Percentiles rank a stretch among this genome's conserved stretches.
phyloP scores from a whole-genome alignment of 2,329 filamentous ascomycete genomes.

The Sarocladium strictum region DNA sequence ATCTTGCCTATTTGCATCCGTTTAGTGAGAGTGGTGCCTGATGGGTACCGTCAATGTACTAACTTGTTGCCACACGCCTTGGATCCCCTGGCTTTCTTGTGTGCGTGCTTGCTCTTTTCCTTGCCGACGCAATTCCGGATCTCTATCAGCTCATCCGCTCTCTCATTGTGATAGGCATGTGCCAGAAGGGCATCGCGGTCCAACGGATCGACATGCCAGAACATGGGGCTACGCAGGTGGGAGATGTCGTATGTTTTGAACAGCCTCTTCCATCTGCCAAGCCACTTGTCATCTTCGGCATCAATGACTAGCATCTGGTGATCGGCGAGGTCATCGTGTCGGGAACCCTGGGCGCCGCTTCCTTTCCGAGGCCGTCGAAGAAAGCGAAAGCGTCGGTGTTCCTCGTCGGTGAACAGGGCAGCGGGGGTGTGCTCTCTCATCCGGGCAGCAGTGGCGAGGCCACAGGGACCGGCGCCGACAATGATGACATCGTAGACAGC shows the following conservation, averaged over 20 bases:
- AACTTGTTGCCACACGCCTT: slow-evolving; percentile 35
- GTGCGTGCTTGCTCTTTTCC: slow-evolving; percentile 73
- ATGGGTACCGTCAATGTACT: slow-evolving; percentile 14
- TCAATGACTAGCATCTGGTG: slow-evolving; percentile 60
- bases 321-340: slow-evolving; percentile 16
- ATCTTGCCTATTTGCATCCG: slow-evolving; percentile 28
- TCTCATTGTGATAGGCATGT: slow-evolving; percentile 55
- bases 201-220: slow-evolving; percentile 73
- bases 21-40: not conserved
- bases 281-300: slow-evolving; percentile 56
- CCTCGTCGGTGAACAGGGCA: slow-evolving; percentile 76
- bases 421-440: slow-evolving; percentile 68
- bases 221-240: slow-evolving; percentile 72
- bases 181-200: slow-evolving; percentile 69
- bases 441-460: slow-evolving; percentile 66
- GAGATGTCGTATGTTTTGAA: slow-evolving; percentile 65
- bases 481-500: slow-evolving; percentile 62
- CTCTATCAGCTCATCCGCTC: slow-evolving; percentile 61
- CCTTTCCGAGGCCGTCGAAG: slow-evolving; percentile 51
- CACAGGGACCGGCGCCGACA: slow-evolving; percentile 68
- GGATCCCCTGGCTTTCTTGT: slow-evolving; percentile 44
- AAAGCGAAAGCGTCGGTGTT: slow-evolving; percentile 77
- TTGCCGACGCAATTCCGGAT: slow-evolving; percentile 71
- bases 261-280: slow-evolving; percentile 63
- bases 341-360: not conserved